Conservation (phyloP, 2,329 filamentous ascomycete genomes). For the Beauveria pseudobassiana region DNA sequence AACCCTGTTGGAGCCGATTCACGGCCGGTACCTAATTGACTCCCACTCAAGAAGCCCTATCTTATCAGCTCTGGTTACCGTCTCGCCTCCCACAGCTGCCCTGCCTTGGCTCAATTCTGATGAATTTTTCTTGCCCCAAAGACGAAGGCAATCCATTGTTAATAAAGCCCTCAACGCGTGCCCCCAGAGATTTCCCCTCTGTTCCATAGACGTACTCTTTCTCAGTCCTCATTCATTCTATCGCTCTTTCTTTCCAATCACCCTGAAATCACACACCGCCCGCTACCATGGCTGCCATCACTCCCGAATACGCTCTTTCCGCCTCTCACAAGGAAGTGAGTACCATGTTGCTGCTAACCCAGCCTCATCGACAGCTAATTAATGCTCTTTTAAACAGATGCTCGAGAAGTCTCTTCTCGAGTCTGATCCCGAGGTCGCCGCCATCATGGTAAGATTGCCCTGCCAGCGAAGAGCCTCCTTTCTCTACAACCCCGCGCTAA, state of each 20-base stretch:
- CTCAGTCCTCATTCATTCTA: slow-evolving; percentile 10
- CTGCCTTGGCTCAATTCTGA: not conserved
- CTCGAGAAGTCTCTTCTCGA: slow-evolving; percentile 92
- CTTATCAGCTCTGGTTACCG: not conserved
- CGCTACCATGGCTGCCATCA: slow-evolving; percentile 32
- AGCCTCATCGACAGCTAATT: slow-evolving; percentile 11
- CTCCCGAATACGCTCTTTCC: slow-evolving; percentile 44
- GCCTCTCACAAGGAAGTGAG: slow-evolving; percentile 47
- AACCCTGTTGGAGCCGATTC: not conserved
- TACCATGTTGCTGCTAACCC: slow-evolving; percentile 12
- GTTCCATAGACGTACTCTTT: not conserved
- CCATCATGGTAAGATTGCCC: slow-evolving; percentile 74
- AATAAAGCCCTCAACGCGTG: slow-evolving; percentile 11
- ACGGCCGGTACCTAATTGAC: not conserved
- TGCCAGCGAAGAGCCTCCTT: not conserved
- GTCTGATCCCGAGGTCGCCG: slow-evolving; percentile 85
- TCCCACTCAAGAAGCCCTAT: not conserved
- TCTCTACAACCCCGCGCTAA: slow-evolving; percentile 21
- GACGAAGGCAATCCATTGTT: slow-evolving; percentile 3
- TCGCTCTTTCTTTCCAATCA: slow-evolving; percentile 3
- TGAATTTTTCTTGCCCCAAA: slow-evolving; percentile 1
- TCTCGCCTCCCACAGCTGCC: not conserved
- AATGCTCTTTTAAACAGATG: slow-evolving; percentile 51
- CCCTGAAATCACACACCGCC: slow-evolving; percentile 1
- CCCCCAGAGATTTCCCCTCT: slow-evolving; percentile 1